Evolutionary conservation across 2,329 filamentous ascomycete genomes (phyloP).

Genomic region (Tolypocladium ovalisporum): DNA sequence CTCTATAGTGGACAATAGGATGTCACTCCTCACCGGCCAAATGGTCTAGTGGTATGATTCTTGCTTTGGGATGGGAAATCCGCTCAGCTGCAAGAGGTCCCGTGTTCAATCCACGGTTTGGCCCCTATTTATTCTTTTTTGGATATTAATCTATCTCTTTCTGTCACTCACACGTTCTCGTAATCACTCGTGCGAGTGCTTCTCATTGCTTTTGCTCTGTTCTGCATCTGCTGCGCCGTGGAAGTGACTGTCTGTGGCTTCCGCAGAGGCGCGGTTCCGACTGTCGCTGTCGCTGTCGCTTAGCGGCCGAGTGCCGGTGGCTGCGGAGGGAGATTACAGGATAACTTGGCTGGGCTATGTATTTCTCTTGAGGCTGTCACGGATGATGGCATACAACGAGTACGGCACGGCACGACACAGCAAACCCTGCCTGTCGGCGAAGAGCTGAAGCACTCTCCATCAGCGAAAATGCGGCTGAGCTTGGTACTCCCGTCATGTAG

Average conservation of each 20-base stretch:
- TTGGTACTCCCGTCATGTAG: no score
- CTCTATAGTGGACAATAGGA: neutral
- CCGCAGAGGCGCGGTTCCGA: neutral
- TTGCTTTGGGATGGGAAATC: conserved; percentile 15
- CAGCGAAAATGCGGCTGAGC: no score
- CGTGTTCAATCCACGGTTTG: conserved; percentile 21
- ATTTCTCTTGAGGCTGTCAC: no score
- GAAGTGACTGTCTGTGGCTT: neutral
- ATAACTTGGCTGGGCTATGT: neutral
- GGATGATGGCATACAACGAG: no score
- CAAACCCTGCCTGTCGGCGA: no score
- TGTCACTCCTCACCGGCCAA: conserved; percentile 7
- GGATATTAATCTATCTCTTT: neutral
- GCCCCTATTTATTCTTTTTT: conserved; percentile 8
- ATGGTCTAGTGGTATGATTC: conserved; percentile 25
- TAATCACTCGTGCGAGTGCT: no score
- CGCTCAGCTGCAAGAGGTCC: conserved; percentile 18
- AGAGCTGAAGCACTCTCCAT: no score
- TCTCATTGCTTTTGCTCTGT: neutral
- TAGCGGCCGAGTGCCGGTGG: neutral
- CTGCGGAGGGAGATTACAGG: neutral
- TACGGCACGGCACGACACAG: no score
- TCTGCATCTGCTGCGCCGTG: neutral
- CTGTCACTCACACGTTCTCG: neutral
- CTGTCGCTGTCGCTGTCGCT: neutral